Evolutionary conservation across 176 grass and related monocot species (phyloP).

Genomic region (Rhynchospora breviuscula): DNA sequence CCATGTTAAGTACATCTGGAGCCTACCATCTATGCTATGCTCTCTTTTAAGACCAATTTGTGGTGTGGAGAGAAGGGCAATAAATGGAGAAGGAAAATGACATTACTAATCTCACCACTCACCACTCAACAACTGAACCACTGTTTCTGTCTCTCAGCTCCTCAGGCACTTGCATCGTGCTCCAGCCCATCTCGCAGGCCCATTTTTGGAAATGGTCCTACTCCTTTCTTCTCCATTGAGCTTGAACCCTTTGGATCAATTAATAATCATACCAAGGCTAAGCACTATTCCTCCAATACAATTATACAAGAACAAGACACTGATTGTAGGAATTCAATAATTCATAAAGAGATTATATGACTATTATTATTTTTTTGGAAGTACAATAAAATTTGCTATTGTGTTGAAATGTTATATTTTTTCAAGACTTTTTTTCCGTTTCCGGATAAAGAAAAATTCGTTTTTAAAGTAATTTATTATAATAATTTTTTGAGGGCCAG

Average conservation of each 20-base stretch:
- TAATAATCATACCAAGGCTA: not conserved
- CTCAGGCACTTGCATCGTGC: not conserved
- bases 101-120: not conserved
- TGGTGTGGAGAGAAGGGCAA: not conserved
- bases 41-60: not conserved
- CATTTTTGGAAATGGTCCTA: constrained; percentile 1
- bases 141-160: not conserved
- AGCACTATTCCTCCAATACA: not conserved
- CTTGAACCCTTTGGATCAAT: not conserved
- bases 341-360: not conserved
- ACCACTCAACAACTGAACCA: not conserved
- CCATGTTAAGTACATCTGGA: not conserved
- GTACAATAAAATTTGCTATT: no score
- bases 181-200: not conserved
- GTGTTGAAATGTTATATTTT: no score
- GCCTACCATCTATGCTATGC: not conserved
- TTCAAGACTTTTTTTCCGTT: no score
- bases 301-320: no score
- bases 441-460: no score
- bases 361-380: no score
- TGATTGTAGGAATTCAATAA: not conserved
- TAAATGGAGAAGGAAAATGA: not conserved
- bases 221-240: not conserved
- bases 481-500: no score
- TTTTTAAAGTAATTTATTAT: no score